Evolutionary conservation across 139 green algal genomes (phyloP), one percentile per base, ranked within the genome.

Genomic region (Ulvella scutata): DNA sequence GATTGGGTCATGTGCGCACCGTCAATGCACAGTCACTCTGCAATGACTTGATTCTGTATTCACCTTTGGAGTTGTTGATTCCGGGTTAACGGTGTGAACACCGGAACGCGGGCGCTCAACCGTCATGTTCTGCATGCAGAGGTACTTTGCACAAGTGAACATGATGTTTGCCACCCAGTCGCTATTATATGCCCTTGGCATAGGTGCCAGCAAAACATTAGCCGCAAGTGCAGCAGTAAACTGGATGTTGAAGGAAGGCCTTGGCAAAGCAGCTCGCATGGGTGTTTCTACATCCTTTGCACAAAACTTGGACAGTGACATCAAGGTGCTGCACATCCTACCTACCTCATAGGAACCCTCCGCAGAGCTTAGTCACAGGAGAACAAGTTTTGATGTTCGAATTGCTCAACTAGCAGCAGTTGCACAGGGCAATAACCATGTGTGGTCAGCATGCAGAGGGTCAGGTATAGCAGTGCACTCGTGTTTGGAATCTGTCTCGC

Each of bases 151-250:
- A 2, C 37, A 77, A 20, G 78, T 73, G 3, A 36, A 67, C 17
- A 43, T 40, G 33, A 62, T 76, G 72, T 60, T 67, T 23, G 51
- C 21, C 44, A 91, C 87, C 26, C 88, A 96, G 83, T 91, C 88
- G 20, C 82, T 98, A 86, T 85, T 98, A 72, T 78, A 87, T 72
- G 94, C 94, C 6, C 83, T 97, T 21, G 94, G 94, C 17, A 80
- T 98, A 43, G 94, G 94, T 3, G 91, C 87, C 13, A 86, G 85
- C 62, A 83, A 87, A n/a, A 75, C 83, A 2, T 77, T 97, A 40
- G 88, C 90, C 28, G 80, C 88, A 13, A 72, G 43, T 17, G 86
- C 86, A 33, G 89, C 87, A 23, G 81, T 86, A 72, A 78, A 78
- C 72, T 79, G 79, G 79, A 83, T 92, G 72, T 79, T 94, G 2